Conservation (phyloP, 1,139 yeast genomes). For the Pneumocystis canis region DNA sequence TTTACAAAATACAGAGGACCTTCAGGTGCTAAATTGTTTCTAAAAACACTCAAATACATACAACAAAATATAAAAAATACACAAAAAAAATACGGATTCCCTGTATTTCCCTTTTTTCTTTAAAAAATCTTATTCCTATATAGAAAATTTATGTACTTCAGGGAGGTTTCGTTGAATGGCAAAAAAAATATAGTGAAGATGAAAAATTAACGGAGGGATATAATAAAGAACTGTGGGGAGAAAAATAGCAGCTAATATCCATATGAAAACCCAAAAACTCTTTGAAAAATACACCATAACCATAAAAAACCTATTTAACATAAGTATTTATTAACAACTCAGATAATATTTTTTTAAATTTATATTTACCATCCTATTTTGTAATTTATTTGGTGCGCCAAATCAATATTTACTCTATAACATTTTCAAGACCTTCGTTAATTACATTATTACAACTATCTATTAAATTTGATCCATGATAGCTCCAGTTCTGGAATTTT, state of each 20-base stretch:
- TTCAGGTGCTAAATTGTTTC: slow-evolving; percentile 53
- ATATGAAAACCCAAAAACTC: slow-evolving; percentile 1
- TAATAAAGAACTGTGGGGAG: slow-evolving; percentile 16
- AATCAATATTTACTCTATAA: slow-evolving; percentile 6
- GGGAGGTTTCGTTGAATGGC: slow-evolving; percentile 64
- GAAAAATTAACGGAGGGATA: slow-evolving; percentile 41
- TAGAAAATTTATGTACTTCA: slow-evolving; percentile 1
- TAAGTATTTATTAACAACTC: neutral
- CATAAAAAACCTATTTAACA: neutral
- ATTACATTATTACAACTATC: slow-evolving; percentile 2
- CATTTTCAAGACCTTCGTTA: slow-evolving; percentile 8
- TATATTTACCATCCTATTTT: slow-evolving; percentile 1
- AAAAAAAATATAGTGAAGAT: slow-evolving; percentile 55
- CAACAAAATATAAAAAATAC: slow-evolving; percentile 29
- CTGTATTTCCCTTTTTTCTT: neutral
- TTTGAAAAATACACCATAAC: neutral
- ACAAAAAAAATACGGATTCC: neutral
- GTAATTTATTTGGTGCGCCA: neutral
- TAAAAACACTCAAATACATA: neutral
- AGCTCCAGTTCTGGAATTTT: slow-evolving; percentile 98
- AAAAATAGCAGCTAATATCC: slow-evolving; percentile 4
- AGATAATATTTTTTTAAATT: slow-evolving; percentile 4
- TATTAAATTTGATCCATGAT: slow-evolving; percentile 35
- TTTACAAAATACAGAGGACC: slow-evolving; percentile 86
- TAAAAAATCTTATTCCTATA: neutral